phyloP scores from a whole-genome alignment of 2,329 filamentous ascomycete genomes.

The Curvularia sp. region DNA sequence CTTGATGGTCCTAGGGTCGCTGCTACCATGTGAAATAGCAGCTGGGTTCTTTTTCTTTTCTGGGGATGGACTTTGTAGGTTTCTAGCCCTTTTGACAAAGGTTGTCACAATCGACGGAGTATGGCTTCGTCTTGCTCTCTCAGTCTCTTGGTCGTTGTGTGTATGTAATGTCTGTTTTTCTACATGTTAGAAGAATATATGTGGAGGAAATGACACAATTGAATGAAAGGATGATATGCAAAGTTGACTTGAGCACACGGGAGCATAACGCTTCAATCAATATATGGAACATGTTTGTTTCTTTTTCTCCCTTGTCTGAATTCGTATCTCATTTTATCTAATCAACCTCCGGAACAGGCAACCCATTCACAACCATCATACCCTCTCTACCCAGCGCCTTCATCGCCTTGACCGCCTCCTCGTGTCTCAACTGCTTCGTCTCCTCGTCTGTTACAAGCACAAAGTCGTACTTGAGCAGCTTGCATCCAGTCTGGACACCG shows the following conservation, averaged over 20 bases:
- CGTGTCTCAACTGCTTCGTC: conserved; percentile 69
- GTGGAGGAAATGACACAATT: background rate
- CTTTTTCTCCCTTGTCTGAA: background rate
- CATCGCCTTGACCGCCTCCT: conserved; percentile 71
- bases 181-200: background rate
- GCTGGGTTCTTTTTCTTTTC: background rate
- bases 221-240: too few relatives aligned
- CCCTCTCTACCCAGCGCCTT: conserved; percentile 67
- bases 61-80: too few relatives aligned
- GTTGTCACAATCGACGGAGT: background rate
- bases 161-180: background rate
- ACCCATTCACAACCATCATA: conserved; percentile 76
- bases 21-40: background rate
- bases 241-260: too few relatives aligned
- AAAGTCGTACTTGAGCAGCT: conserved; percentile 75
- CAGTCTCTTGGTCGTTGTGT: background rate
- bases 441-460: conserved; percentile 76
- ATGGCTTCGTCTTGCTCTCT: background rate
- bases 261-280: too few relatives aligned
- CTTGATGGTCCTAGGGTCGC: background rate
- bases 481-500: conserved; percentile 65
- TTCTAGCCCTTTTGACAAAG: too few relatives aligned
- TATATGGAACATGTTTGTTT: background rate
- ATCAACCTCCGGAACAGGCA: conserved; percentile 76
- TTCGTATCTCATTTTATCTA: conserved; percentile 28